These are phyloP conservation scores for Moesziomyces sp. DNA, from an alignment of 1,284 basidiomycete species.

Conservation along the genomic window DNA sequence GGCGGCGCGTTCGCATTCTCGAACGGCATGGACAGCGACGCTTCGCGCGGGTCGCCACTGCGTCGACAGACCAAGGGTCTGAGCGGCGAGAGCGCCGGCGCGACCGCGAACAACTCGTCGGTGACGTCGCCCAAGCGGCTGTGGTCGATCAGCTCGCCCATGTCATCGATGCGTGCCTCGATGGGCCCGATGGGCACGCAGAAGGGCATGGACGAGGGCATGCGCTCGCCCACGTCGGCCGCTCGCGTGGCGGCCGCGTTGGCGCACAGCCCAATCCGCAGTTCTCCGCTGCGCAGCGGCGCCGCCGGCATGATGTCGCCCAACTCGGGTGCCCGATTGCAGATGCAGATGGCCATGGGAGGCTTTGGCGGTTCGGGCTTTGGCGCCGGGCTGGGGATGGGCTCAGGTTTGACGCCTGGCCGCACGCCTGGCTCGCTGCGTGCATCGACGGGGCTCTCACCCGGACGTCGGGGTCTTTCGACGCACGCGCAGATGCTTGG, in stretches of 20 bases:
- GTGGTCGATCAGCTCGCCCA: constrained; percentile 52
- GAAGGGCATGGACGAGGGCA: constrained; percentile 20
- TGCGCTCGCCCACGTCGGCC: constrained; percentile 42
- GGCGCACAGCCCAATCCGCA: constrained; percentile 42
- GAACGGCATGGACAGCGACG: constrained; percentile 29
- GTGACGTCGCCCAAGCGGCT: constrained; percentile 46
- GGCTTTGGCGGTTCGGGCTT: constrained; percentile 30
- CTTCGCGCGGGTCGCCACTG: constrained; percentile 39
- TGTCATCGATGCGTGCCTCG: constrained; percentile 46
- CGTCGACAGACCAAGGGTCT: constrained; percentile 36
- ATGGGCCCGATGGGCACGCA: constrained; percentile 2
- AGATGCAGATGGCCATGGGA: constrained; percentile 51
- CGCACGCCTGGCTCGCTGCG: constrained; percentile 39
- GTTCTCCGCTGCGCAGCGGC: constrained; percentile 40
- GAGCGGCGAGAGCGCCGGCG: constrained; percentile 8
- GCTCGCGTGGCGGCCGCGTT: constrained; percentile 38
- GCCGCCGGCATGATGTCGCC: constrained; percentile 40
- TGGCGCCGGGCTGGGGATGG: constrained; percentile 43
- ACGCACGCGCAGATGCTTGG: constrained; percentile 28
- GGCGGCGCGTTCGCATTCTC: constrained; percentile 43
- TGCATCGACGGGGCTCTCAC: constrained; percentile 40
- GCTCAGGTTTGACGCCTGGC: constrained; percentile 35
- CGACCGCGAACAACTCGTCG: constrained; percentile 19
- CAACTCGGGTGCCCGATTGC: constrained; percentile 38
- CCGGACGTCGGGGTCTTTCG: constrained; percentile 30